phyloP scores from a whole-genome alignment of 2,329 filamentous ascomycete species.

The Phialophora chinensis region DNA sequence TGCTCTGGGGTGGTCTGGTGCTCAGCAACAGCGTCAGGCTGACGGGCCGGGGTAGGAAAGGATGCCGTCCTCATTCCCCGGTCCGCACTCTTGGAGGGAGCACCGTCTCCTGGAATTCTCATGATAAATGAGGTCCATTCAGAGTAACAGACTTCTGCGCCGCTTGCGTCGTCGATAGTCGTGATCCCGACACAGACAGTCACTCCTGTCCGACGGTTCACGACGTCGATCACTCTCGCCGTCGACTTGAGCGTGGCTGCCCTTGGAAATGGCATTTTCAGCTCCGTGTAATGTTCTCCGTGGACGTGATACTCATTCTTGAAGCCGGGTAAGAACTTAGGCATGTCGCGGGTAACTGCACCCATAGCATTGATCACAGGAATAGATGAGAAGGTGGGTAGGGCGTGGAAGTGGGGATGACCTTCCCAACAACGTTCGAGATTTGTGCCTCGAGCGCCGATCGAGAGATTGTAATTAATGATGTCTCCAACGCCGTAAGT shows the following conservation, averaged over 20 bases:
- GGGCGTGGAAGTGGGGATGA: conserved; percentile 26
- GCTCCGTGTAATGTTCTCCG: conserved; percentile 28
- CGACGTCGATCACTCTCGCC: conserved; percentile 26
- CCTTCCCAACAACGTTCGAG: conserved; percentile 27
- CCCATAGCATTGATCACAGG: conserved; percentile 28
- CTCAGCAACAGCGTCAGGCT: conserved; percentile 19
- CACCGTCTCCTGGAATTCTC: conserved; percentile 26
- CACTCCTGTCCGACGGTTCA: conserved; percentile 28
- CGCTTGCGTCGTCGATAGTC: conserved; percentile 19
- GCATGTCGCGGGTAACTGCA: conserved; percentile 21
- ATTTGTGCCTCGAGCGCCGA: conserved; percentile 26
- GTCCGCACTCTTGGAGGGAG: conserved; percentile 4
- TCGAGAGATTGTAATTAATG: conserved; percentile 31
- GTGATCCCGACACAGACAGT: conserved; percentile 27
- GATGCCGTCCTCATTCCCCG: conserved; percentile 7
- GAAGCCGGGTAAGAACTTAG: conserved; percentile 26
- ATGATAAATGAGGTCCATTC: conserved; percentile 32
- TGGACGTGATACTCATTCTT: conserved; percentile 29
- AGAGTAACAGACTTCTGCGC: conserved; percentile 25
- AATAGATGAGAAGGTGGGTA: conserved; percentile 26
- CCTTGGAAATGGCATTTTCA: conserved; percentile 21
- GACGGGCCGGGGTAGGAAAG: conserved; percentile 8
- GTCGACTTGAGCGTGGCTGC: conserved; percentile 16
- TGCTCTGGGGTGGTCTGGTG: conserved; percentile 26
- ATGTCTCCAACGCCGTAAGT: conserved; percentile 23